A percentile compares a stretch with the other conserved stretches of the same genome.
Conservation (phyloP, 331 rosid species). For the Quercus tomentella region DNA sequence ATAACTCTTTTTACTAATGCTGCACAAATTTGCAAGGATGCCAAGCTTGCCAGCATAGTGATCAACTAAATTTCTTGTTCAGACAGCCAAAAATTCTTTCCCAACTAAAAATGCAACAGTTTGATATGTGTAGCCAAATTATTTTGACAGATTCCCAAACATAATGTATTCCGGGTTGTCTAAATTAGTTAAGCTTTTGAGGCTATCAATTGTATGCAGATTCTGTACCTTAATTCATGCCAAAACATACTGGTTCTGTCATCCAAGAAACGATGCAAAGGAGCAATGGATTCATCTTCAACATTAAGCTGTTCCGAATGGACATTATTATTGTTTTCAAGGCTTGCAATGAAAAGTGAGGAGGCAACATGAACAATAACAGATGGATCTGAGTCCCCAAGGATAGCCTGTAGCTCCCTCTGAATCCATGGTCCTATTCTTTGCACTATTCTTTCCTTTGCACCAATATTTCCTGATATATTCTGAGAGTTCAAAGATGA, state of each 20-base stretch:
- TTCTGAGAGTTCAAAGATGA: slow-evolving; percentile 21
- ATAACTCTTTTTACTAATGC: neutral
- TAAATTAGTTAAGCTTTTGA: neutral
- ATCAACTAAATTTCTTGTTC: neutral
- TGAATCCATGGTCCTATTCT: slow-evolving; percentile 55
- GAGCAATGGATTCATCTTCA: slow-evolving; percentile 25
- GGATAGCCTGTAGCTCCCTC: slow-evolving; percentile 59
- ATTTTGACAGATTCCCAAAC: neutral
- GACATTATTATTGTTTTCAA: slow-evolving; percentile 29
- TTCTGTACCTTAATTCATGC: slow-evolving; percentile 55
- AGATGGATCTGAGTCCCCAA: slow-evolving; percentile 48
- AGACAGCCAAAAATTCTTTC: neutral
- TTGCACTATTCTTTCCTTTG: slow-evolving; percentile 25
- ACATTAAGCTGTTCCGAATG: slow-evolving; percentile 20
- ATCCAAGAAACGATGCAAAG: slow-evolving; percentile 36
- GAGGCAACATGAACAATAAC: slow-evolving; percentile 51
- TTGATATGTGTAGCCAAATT: neutral
- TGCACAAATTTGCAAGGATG: neutral
- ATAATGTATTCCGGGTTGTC: neutral
- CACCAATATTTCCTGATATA: slow-evolving; percentile 10
- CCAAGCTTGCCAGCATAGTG: neutral
- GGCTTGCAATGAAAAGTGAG: slow-evolving; percentile 36
- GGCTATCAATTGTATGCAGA: neutral
- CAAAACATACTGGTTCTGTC: slow-evolving; percentile 43
- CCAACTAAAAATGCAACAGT: neutral